Evolutionary conservation across 1,284 basidiomycete genomes (phyloP).

Genomic region (Ustilago hordei): DNA sequence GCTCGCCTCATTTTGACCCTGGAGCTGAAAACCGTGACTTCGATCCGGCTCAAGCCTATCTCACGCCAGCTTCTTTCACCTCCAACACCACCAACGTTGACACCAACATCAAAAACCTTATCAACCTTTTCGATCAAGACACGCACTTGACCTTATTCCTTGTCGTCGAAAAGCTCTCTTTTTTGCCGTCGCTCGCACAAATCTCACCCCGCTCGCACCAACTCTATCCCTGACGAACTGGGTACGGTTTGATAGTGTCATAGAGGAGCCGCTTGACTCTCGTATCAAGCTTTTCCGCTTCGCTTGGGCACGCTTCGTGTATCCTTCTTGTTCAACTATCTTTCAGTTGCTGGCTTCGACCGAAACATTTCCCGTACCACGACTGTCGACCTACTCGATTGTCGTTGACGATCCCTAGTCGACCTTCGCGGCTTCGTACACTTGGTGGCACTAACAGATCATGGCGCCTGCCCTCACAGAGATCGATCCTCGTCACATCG

Average conservation of each 20-base stretch:
- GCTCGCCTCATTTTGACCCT: constrained; percentile 2
- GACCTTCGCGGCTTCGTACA: background rate
- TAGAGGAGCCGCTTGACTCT: background rate
- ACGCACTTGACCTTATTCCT: background rate
- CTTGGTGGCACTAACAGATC: constrained; percentile 2
- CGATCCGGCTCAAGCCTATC: background rate
- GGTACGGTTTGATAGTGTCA: background rate
- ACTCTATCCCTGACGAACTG: background rate
- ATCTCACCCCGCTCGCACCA: background rate
- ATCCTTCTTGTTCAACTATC: background rate
- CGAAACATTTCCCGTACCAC: background rate
- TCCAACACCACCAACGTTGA: background rate
- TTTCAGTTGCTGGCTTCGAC: constrained; percentile 12
- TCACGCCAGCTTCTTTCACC: background rate
- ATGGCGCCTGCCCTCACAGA: constrained; percentile 31
- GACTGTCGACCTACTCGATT: background rate
- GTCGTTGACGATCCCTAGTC: constrained; percentile 2
- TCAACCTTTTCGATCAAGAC: background rate
- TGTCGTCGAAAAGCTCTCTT: background rate
- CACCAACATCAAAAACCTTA: background rate
- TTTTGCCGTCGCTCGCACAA: background rate
- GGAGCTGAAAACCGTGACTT: background rate
- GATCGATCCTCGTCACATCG: constrained; percentile 15
- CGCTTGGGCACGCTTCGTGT: background rate
- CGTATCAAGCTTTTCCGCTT: background rate